Base-by-base conservation (phyloP, 169 alveolate species). In the Cytauxzoon felis region DNA sequence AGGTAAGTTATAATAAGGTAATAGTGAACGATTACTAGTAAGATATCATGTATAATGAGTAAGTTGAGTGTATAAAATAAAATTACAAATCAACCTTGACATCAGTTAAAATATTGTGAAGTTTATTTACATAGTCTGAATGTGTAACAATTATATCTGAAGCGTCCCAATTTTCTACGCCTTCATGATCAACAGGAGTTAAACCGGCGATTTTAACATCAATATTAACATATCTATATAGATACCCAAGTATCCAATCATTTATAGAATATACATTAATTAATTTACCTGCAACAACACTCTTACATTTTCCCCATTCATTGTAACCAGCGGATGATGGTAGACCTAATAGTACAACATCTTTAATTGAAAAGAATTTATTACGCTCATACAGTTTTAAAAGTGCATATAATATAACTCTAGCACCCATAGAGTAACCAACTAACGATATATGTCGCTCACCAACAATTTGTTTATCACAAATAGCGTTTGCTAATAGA, bases 361-460 rank as follows among this genome's bases (percentile, higher is more conserved):
- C 93, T 66, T 82, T 81, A 32, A 93, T 90, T 54, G 80, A 63
- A 78, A 83, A 78, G 48, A 88, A 72, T 49, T 82, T 68, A 34
- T 85, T 70, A 78, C 80, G 58, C 51, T 80, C 79, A 68, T 91
- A 78, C 49, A 93, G 81, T 41, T 88, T 90, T 79, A 89, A 87
- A 42, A 93, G 78, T 27, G 94, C 82, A 58, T 90, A 79, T 67
- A 85, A 83, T 24, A 93, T 87, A 32, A 90, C 95, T 5, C 96
- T 82, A 13, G 96, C 96, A 19, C 97, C 97, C 87, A 92, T 88
- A 69, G 93, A 79, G 81, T 89, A 91, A 27, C 97, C 97, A 18
- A 92, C 87, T 26, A 93, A 90, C 34, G 90, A 88, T 49, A 92
- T 93, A 0, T 95, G 97, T 21, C 97, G 71, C 59, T 92, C 88